A percentile compares a stretch with the other conserved stretches of the same genome.
Evolutionary conservation across 345 rosid genomes (phyloP).

Genomic region (Moringa oleifera): DNA sequence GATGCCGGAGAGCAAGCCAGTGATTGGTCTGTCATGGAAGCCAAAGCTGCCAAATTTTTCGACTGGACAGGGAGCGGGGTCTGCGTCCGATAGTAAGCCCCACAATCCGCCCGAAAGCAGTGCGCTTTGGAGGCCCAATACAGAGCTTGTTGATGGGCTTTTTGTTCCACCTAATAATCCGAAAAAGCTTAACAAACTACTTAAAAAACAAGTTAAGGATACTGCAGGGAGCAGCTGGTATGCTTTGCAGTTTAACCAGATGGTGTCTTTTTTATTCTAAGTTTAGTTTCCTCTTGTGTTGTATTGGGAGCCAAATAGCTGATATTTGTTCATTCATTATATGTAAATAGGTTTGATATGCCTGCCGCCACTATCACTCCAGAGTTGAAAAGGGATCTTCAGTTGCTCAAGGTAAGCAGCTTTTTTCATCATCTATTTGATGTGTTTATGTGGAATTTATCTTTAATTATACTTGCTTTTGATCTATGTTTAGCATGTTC

Average conservation of each 20-base stretch:
- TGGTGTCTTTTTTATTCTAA: neutral
- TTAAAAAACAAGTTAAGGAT: slow-evolving; percentile 63
- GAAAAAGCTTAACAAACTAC: slow-evolving; percentile 55
- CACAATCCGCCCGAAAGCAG: slow-evolving; percentile 22
- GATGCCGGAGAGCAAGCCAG: slow-evolving; percentile 55
- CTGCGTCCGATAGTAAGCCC: slow-evolving; percentile 13
- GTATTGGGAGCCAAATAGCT: neutral
- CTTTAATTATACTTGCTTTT: too few species aligned
- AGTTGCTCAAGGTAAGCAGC: slow-evolving; percentile 69
- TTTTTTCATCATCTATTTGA: neutral
- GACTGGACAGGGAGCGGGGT: slow-evolving; percentile 4
- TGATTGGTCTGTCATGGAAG: slow-evolving; percentile 78
- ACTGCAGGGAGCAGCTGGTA: slow-evolving; percentile 71
- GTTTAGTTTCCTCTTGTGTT: neutral
- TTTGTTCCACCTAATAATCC: slow-evolving; percentile 76
- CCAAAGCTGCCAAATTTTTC: slow-evolving; percentile 56
- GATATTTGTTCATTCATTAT: neutral
- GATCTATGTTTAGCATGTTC: neutral
- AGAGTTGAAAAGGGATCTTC: slow-evolving; percentile 82
- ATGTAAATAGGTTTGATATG: slow-evolving; percentile 77
- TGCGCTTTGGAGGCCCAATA: slow-evolving; percentile 52
- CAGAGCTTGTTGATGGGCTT: slow-evolving; percentile 76
- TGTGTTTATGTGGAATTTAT: neutral
- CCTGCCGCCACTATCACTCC: slow-evolving; percentile 85
- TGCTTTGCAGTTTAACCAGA: neutral